phyloP scores from a whole-genome alignment of 2,329 filamentous ascomycete genomes.

The Cytospora paraplurivora region DNA sequence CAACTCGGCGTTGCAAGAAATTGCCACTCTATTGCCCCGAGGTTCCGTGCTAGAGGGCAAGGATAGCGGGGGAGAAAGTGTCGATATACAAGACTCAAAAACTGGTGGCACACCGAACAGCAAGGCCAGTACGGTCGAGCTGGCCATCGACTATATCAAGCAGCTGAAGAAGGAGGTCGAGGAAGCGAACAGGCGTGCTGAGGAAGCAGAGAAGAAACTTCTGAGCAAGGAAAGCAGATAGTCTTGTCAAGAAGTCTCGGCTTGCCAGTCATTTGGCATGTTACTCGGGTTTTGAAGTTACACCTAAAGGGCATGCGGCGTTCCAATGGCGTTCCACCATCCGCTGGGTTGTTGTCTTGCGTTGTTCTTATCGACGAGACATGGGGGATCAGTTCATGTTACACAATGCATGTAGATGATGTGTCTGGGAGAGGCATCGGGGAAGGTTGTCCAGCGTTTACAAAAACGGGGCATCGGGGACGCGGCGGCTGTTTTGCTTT shows the following conservation, averaged over 20 bases:
- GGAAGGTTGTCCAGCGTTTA: conserved; percentile 6
- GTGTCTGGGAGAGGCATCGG: conserved; percentile 1
- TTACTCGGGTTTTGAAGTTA: not conserved
- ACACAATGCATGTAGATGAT: not conserved
- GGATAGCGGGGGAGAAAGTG: conserved; percentile 48
- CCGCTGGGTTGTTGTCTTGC: not conserved
- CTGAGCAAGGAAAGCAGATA: conserved; percentile 17
- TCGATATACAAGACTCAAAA: conserved; percentile 47
- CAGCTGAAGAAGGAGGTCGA: conserved; percentile 73
- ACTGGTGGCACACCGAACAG: conserved; percentile 66
- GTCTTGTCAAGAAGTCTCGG: not conserved
- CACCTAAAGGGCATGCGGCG: not conserved
- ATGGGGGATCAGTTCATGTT: not conserved
- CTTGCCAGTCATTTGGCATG: not conserved
- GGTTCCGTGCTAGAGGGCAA: conserved; percentile 33
- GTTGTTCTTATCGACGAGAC: not conserved
- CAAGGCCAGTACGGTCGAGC: conserved; percentile 97
- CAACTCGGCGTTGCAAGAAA: conserved; percentile 89
- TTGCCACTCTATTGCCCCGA: conserved; percentile 78
- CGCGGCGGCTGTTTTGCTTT: not conserved
- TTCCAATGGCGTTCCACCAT: not conserved
- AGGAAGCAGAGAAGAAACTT: conserved; percentile 65
- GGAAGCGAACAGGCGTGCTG: conserved; percentile 64
- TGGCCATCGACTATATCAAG: conserved; percentile 94
- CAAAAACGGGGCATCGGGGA: conserved; percentile 4